A percentile compares a stretch with the other conserved stretches of the same genome.
Conservation (phyloP, 2,329 filamentous ascomycete genomes). For the Aureobasidium sp. region DNA sequence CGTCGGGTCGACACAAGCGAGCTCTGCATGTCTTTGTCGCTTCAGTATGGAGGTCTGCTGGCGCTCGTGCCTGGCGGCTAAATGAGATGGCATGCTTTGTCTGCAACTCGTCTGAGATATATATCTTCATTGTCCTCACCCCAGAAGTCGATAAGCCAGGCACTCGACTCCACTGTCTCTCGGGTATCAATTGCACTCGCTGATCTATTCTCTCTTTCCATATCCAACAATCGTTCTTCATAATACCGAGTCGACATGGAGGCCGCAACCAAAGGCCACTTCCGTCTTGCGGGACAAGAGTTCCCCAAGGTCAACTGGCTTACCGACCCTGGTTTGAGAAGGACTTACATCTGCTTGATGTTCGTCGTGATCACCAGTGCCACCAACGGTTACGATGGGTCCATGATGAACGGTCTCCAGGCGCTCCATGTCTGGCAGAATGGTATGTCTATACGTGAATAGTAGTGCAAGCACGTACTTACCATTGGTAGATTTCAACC, state of each 20-base stretch:
- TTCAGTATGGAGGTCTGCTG: neutral
- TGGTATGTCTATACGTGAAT: constrained; percentile 26
- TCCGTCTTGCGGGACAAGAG: constrained; percentile 26
- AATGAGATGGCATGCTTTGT: constrained; percentile 3
- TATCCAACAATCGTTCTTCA: constrained; percentile 9
- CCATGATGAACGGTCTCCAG: constrained; percentile 47
- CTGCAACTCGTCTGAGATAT: constrained; percentile 9
- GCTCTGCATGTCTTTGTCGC: neutral
- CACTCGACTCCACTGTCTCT: constrained; percentile 9
- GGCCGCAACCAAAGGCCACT: constrained; percentile 27
- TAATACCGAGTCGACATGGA: constrained; percentile 22
- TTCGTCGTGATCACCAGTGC: constrained; percentile 28
- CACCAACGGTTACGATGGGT: constrained; percentile 46
- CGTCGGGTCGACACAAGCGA: constrained; percentile 9
- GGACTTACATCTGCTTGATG: constrained; percentile 28
- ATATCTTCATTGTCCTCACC: constrained; percentile 5
- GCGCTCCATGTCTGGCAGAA: constrained; percentile 39
- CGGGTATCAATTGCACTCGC: neutral
- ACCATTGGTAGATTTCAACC: constrained; percentile 26
- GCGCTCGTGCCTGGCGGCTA: constrained; percentile 13
- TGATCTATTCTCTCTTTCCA: constrained; percentile 1
- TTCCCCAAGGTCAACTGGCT: constrained; percentile 30
- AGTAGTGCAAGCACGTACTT: neutral
- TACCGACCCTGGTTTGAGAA: constrained; percentile 26
- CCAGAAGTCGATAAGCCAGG: constrained; percentile 9